Conservation (phyloP, 2,329 filamentous ascomycete species). For the Aspergillus ibericus region DNA sequence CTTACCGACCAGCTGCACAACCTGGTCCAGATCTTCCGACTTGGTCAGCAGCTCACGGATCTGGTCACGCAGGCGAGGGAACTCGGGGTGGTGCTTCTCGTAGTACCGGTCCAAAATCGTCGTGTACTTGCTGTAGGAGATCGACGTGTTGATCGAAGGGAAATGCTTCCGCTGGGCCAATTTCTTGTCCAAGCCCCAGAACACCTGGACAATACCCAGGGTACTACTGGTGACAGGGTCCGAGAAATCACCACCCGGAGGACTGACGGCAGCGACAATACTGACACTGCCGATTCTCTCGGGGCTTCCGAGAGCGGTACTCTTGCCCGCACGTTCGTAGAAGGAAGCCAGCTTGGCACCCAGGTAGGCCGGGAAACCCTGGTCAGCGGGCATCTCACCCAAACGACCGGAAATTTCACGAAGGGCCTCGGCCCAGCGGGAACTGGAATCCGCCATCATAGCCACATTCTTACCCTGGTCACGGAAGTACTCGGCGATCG, state of each 20-base stretch:
- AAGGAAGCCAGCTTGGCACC: constrained; percentile 96
- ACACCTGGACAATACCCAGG: constrained; percentile 96
- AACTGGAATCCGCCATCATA: constrained; percentile 99
- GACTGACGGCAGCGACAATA: constrained; percentile 95
- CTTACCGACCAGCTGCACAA: constrained; percentile 97
- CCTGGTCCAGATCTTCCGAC: constrained; percentile 96
- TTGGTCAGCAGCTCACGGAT: constrained; percentile 92
- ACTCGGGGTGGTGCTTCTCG: constrained; percentile 89
- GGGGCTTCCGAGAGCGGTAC: constrained; percentile 81
- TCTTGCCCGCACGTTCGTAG: constrained; percentile 95
- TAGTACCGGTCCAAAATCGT: constrained; percentile 87
- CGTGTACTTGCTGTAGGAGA: constrained; percentile 97
- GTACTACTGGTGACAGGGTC: constrained; percentile 95
- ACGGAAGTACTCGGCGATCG: constrained; percentile 92
- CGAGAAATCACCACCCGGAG: constrained; percentile 97
- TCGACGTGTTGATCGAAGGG: constrained; percentile 92
- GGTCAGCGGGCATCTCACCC: constrained; percentile 99
- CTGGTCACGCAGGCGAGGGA: constrained; percentile 86
- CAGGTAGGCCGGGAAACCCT: constrained; percentile 98
- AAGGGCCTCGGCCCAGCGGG: constrained; percentile 96
- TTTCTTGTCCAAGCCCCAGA: constrained; percentile 99
- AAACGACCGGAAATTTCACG: constrained; percentile 98
- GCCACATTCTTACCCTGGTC: constrained; percentile 96
- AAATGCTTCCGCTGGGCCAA: constrained; percentile 98
- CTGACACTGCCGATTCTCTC: constrained; percentile 89